A percentile compares a stretch with the other conserved stretches of the same genome.
phyloP scores from a whole-genome alignment of 2,329 filamentous ascomycete species.

The Talaromyces piceae region DNA sequence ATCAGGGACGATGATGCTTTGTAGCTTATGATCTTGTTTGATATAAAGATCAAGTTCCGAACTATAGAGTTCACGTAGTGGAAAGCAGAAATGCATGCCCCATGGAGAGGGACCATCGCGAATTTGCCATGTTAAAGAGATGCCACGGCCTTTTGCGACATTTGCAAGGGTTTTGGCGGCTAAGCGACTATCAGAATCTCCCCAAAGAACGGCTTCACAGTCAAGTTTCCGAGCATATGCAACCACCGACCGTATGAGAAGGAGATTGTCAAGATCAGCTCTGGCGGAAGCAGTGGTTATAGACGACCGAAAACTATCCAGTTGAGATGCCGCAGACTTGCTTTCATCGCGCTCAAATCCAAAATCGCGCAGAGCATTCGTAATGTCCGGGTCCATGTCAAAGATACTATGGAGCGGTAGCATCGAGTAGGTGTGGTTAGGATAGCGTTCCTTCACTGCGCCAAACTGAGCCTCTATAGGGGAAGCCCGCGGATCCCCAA shows the following conservation, averaged over 20 bases:
- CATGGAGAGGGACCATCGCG: constrained; percentile 62
- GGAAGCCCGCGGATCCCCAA: constrained; percentile 14
- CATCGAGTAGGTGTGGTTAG: constrained; percentile 56
- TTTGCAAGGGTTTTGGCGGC: constrained; percentile 80
- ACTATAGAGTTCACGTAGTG: constrained; percentile 75
- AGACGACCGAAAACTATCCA: constrained; percentile 51
- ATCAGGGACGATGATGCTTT: constrained; percentile 40
- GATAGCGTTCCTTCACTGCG: constrained; percentile 52
- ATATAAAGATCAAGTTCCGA: constrained; percentile 69
- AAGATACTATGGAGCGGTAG: constrained; percentile 60
- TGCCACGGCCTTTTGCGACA: constrained; percentile 85
- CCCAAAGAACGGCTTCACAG: constrained; percentile 70
- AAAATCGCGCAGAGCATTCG: constrained; percentile 26
- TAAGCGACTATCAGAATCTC: constrained; percentile 78
- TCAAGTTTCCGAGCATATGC: constrained; percentile 51
- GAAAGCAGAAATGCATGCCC: constrained; percentile 62
- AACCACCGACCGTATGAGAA: constrained; percentile 66
- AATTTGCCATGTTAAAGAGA: constrained; percentile 71
- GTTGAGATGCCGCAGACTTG: constrained; percentile 34
- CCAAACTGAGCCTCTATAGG: constrained; percentile 30
- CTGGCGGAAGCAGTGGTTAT: constrained; percentile 68
- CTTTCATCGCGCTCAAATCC: constrained; percentile 21
- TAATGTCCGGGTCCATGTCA: constrained; percentile 29
- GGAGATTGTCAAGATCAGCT: constrained; percentile 62
- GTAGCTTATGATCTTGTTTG: constrained; percentile 45